These are phyloP conservation scores for Streptanthus diversifolius DNA, from an alignment of 345 rosid species.

Conservation along the genomic window DNA sequence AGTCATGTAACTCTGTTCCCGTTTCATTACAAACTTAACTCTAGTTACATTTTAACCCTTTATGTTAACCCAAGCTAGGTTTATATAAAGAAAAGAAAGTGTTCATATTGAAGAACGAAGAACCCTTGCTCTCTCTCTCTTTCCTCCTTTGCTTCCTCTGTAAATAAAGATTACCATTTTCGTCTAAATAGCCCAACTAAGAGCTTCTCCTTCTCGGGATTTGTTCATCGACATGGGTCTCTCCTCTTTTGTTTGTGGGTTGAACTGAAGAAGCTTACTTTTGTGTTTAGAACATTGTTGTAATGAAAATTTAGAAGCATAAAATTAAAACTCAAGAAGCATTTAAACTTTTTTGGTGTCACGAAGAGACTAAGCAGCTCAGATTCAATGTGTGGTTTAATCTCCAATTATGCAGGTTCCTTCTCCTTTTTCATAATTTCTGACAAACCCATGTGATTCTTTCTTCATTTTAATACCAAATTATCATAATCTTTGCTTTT, in stretches of 20 bases:
- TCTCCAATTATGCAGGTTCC: constrained; percentile 68
- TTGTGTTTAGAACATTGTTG: constrained; percentile 27
- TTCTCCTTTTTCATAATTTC: constrained; percentile 14
- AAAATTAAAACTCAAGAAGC: not conserved
- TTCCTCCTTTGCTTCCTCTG: not conserved
- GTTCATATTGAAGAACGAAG: constrained; percentile 29
- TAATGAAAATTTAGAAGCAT: not conserved
- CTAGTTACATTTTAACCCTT: constrained; percentile 58
- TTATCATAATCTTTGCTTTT: not conserved
- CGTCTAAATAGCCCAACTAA: not conserved
- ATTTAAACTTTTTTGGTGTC: not conserved
- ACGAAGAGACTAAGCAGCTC: constrained; percentile 92
- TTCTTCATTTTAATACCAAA: not conserved
- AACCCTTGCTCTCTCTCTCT: not conserved
- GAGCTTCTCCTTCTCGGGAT: constrained; percentile 12
- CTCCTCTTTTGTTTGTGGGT: constrained; percentile 37
- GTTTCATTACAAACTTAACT: constrained; percentile 45
- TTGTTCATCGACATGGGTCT: too few species aligned
- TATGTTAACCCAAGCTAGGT: constrained; percentile 47
- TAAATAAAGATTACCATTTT: not conserved
- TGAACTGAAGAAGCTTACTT: constrained; percentile 31
- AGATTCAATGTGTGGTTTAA: constrained; percentile 81
- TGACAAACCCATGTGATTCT: constrained; percentile 17
- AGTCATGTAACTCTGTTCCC: not conserved
- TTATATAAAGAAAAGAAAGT: constrained; percentile 59